Evolutionary conservation across 495 filamentous ascomycete genomes (phyloP).

Genomic region (Annulohypoxylon nitens): DNA sequence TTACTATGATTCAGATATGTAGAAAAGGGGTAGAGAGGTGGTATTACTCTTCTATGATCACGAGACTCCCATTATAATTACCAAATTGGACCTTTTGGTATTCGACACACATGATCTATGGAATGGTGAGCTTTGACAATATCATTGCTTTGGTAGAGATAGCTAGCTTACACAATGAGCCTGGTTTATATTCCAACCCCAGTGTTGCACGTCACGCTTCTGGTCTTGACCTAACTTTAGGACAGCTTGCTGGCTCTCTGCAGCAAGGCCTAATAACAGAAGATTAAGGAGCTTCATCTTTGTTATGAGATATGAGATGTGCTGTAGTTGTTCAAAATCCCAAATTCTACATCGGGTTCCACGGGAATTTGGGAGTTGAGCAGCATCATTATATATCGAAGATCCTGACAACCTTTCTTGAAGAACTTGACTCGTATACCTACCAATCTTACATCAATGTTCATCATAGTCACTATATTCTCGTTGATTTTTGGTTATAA

Average conservation of each 20-base stretch:
- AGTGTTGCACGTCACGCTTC: neutral
- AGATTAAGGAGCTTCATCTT: conserved; percentile 1
- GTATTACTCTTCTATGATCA: conserved; percentile 1
- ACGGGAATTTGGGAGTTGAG: neutral
- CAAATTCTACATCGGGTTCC: neutral
- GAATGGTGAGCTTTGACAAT: neutral
- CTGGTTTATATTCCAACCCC: neutral
- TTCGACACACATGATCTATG: conserved; percentile 10
- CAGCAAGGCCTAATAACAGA: neutral
- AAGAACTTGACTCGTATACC: conserved; percentile 1
- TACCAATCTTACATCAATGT: conserved; percentile 10
- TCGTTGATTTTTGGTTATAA: neutral
- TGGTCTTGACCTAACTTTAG: neutral
- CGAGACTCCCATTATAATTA: neutral
- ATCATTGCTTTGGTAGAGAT: neutral
- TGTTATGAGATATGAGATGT: neutral
- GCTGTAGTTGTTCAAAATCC: neutral
- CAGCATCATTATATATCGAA: neutral
- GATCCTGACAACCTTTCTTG: neutral
- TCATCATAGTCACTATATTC: neutral
- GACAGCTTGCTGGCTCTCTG: conserved; percentile 10
- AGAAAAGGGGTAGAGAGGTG: neutral
- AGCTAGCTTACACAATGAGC: conserved; percentile 12
- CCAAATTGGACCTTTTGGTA: neutral
- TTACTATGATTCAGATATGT: neutral